Percentiles rank a stretch among this genome's conserved stretches.
phyloP scores from a whole-genome alignment of 257 asterid genomes.

The Thymus quinquecostatus region DNA sequence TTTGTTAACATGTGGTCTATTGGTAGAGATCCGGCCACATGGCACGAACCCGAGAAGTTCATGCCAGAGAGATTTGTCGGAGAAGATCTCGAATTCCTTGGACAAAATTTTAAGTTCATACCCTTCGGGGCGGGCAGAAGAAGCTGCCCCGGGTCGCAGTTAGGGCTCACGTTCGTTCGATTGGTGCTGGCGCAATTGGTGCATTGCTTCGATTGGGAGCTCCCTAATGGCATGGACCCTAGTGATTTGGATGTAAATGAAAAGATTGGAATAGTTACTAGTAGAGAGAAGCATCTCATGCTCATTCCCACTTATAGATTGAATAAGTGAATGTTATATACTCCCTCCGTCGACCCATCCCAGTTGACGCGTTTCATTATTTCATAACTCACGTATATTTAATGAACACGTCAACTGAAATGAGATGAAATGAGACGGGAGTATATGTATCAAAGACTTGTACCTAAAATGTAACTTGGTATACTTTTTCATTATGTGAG shows the following conservation, averaged over 20 bases:
- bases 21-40: slow-evolving; percentile 33
- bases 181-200: slow-evolving; percentile 40
- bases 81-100: slow-evolving; percentile 27
- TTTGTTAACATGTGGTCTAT: slow-evolving; percentile 36
- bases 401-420: too few relatives aligned
- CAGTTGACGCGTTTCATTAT: too few relatives aligned
- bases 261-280: slow-evolving; percentile 32
- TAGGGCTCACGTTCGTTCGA: slow-evolving; percentile 34
- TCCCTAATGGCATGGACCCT: slow-evolving; percentile 24
- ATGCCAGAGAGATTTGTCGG: slow-evolving; percentile 37
- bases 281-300: slow-evolving; percentile 25
- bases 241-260: slow-evolving; percentile 37
- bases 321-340: neutral
- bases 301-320: slow-evolving; percentile 35
- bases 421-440: too few relatives aligned
- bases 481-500: too few relatives aligned
- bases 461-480: too few relatives aligned
- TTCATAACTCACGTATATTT: too few relatives aligned
- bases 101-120: slow-evolving; percentile 35
- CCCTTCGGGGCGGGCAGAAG: slow-evolving; percentile 44
- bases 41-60: slow-evolving; percentile 37
- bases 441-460: too few relatives aligned
- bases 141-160: slow-evolving; percentile 42
- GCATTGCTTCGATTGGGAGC: slow-evolving; percentile 49
- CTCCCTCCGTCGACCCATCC: too few relatives aligned